These are phyloP conservation scores for Mycena sanguinolenta DNA, from an alignment of 768 basidiomycete species.

Conservation along the genomic window DNA sequence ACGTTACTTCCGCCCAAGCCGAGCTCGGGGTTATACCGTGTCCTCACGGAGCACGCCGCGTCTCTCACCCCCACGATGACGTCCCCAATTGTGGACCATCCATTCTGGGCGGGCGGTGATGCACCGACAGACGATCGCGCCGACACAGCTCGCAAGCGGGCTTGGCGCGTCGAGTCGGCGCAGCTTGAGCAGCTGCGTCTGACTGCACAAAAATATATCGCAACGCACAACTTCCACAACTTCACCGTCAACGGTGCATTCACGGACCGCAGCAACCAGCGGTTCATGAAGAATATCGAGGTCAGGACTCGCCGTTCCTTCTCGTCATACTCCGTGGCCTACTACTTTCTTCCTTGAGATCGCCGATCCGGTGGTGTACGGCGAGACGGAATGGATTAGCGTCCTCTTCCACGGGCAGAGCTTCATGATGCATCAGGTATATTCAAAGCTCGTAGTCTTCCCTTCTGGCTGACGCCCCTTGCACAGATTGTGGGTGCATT, in stretches of 20 bases:
- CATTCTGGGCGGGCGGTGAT: conserved; percentile 72
- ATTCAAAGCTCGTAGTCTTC: not conserved
- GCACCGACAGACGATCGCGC: conserved; percentile 63
- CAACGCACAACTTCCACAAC: conserved; percentile 98
- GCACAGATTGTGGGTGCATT: conserved; percentile 63
- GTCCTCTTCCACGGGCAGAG: conserved; percentile 96
- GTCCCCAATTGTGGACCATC: conserved; percentile 47
- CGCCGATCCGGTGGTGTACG: conserved; percentile 88
- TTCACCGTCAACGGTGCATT: conserved; percentile 93
- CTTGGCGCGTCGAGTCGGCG: conserved; percentile 73
- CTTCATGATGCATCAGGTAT: conserved; percentile 98
- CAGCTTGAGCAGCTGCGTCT: conserved; percentile 70
- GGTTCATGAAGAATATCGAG: conserved; percentile 91
- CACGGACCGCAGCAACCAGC: conserved; percentile 82
- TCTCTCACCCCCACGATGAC: conserved; percentile 42
- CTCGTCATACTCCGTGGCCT: not conserved
- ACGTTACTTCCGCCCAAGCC: conserved; percentile 92
- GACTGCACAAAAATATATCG: conserved; percentile 76
- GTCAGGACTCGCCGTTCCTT: conserved; percentile 52
- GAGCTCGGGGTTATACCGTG: conserved; percentile 68
- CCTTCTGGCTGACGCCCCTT: not conserved
- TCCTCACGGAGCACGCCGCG: conserved; percentile 51
- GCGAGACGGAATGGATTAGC: conserved; percentile 94
- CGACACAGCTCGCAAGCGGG: conserved; percentile 75
- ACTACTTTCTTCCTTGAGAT: conserved; percentile 58